These are phyloP conservation scores for Tetracladium maxilliforme DNA, from an alignment of 2,329 filamentous ascomycete genomes.

Conservation along the genomic window DNA sequence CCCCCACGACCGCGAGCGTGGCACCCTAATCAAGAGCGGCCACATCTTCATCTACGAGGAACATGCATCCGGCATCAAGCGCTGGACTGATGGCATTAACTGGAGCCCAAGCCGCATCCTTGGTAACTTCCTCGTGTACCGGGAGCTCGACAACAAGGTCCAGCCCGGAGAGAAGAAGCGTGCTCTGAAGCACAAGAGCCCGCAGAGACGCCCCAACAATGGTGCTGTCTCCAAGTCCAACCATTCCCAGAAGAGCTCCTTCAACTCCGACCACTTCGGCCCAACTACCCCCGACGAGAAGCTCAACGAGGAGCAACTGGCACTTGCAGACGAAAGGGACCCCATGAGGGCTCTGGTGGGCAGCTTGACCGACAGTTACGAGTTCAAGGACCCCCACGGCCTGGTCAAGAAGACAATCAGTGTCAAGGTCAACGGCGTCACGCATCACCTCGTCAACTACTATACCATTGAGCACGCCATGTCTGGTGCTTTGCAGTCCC, in stretches of 20 bases:
- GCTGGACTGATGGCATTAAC: slow-evolving; percentile 83
- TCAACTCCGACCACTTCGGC: no score
- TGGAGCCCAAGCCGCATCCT: slow-evolving; percentile 85
- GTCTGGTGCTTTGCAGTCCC: slow-evolving; percentile 27
- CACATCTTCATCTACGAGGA: slow-evolving; percentile 89
- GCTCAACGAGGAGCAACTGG: no score
- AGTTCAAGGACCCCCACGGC: slow-evolving; percentile 61
- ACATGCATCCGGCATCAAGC: slow-evolving; percentile 77
- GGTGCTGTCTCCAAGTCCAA: no score
- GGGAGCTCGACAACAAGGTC: slow-evolving; percentile 66
- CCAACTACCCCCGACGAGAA: no score
- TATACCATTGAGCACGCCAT: slow-evolving; percentile 74
- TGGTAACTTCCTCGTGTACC: slow-evolving; percentile 74
- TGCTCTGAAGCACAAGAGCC: slow-evolving; percentile 51
- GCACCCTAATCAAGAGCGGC: slow-evolving; percentile 65
- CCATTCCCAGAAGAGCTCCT: no score
- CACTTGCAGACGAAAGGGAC: no score
- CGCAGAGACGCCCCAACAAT: no score
- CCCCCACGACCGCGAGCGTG: slow-evolving; percentile 73
- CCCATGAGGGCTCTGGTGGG: no score
- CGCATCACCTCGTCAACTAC: slow-evolving; percentile 80
- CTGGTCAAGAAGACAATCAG: slow-evolving; percentile 90
- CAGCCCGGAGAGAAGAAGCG: slow-evolving; percentile 75
- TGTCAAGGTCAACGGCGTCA: slow-evolving; percentile 56
- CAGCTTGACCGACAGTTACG: slow-evolving; percentile 78